Evolutionary conservation across 2,329 filamentous ascomycete genomes (phyloP).

Genomic region (Moelleriella libera): DNA sequence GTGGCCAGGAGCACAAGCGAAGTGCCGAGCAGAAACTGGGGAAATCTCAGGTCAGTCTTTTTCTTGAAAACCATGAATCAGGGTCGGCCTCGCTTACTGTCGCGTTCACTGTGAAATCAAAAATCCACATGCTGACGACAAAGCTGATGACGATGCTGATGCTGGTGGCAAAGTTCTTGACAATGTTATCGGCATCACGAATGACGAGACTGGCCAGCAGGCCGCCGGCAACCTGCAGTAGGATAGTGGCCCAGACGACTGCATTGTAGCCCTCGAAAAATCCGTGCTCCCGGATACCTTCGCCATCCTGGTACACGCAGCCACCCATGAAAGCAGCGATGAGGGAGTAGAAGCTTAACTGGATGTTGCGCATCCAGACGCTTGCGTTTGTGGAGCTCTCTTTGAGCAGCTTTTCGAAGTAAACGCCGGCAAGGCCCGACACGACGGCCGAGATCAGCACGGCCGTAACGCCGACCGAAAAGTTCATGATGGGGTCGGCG

Average conservation of each 20-base stretch:
- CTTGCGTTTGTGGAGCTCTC: slow-evolving; percentile 63
- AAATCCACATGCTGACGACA: slow-evolving; percentile 72
- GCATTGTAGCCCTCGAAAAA: slow-evolving; percentile 94
- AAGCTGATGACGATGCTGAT: slow-evolving; percentile 85
- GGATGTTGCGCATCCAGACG: slow-evolving; percentile 89
- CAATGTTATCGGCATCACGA: slow-evolving; percentile 50
- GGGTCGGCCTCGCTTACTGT: slow-evolving; percentile 36
- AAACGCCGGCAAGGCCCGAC: slow-evolving; percentile 75
- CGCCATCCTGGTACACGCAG: slow-evolving; percentile 75
- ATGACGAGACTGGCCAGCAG: slow-evolving; percentile 46
- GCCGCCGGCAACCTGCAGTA: slow-evolving; percentile 71
- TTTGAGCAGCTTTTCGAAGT: slow-evolving; percentile 85
- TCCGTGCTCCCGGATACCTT: slow-evolving; percentile 66
- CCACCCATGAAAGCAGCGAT: slow-evolving; percentile 81
- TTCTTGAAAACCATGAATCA: not conserved
- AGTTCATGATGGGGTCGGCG: slow-evolving; percentile 50
- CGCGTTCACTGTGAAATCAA: slow-evolving; percentile 60
- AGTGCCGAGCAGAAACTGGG: slow-evolving; percentile 70
- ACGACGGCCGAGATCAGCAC: slow-evolving; percentile 66
- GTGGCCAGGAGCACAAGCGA: slow-evolving; percentile 66
- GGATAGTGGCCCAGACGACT: slow-evolving; percentile 76
- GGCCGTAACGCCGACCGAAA: slow-evolving; percentile 62
- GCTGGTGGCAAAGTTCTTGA: slow-evolving; percentile 86
- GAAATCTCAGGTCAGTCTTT: not conserved
- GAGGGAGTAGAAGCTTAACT: slow-evolving; percentile 86